Evolutionary conservation across 2,329 filamentous ascomycete genomes (phyloP), one percentile per base, ranked within the genome.

Genomic region (Fusarium siculi): DNA sequence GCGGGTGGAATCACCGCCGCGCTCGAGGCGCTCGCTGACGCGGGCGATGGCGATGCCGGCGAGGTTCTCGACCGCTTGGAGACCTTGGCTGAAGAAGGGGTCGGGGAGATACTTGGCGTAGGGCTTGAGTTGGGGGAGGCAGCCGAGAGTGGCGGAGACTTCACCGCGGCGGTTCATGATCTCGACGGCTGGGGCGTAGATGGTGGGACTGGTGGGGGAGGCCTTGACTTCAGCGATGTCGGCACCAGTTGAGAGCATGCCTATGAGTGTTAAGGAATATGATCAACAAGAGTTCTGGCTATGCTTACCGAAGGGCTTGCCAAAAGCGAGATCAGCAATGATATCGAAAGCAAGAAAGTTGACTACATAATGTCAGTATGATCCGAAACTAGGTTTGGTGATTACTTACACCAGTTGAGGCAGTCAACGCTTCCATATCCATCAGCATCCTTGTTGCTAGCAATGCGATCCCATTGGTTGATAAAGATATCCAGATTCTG

Each of bases 91-190:
- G 86, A 96, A 97, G 86, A 97, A 97, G 3, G 91, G 88, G 76
- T 97, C 94, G 0, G 94, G 94, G 14, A 97, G 84, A 81, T 92
- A 95, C 76, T 90, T 91, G 34, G 94, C 95, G 74, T 90, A 97
- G 1, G 94, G 93, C 81, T 93, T 96, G 44, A 97, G 84, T 68
- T 84, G 82, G 0, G 95, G 94, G 63, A 92, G 84, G 76, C 90
- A 93, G 7, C 95, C 95, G 3, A 97, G 86, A 0, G 94, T 91
- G 14, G 91, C 93, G 6, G 92, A 95, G 32, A 97, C 94, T 79
- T 97, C 95, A 58, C 95, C 95, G 43, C 95, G 88, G 16, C 95
- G 90, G 84, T 97, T 97, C 72, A 97, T 87, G 16, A 97, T 95
- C 82, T 97, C 91, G 65, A 97, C 93, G n/a, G 95, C 95, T 2